Evolutionary conservation across 257 asterid genomes (phyloP).

Genomic region (Gardenia jasminoides): DNA sequence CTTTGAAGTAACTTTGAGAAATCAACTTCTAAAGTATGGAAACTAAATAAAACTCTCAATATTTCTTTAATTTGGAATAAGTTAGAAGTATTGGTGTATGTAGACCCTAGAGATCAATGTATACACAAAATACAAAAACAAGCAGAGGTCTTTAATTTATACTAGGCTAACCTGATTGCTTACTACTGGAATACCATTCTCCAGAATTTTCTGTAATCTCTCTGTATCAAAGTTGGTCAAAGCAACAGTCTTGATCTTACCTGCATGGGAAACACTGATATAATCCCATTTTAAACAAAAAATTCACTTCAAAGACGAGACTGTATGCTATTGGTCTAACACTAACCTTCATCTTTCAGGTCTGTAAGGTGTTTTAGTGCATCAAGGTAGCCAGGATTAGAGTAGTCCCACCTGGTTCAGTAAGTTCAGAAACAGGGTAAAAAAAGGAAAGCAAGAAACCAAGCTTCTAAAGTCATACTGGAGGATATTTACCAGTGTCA

Average conservation of each 20-base stretch:
- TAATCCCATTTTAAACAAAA: constrained; percentile 32
- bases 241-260: constrained; percentile 95
- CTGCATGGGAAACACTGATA: constrained; percentile 49
- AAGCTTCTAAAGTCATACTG: neutral
- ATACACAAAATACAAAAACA: neutral
- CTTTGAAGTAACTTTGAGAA: no score
- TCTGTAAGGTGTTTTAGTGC: constrained; percentile 97
- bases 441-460: neutral
- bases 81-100: no score
- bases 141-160: neutral
- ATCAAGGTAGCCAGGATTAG: constrained; percentile 89
- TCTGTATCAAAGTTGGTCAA: constrained; percentile 93
- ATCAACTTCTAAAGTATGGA: no score
- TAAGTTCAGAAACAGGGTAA: neutral
- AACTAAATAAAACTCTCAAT: no score
- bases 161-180: constrained; percentile 72
- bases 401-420: constrained; percentile 90
- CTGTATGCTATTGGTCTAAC: constrained; percentile 15
- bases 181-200: constrained; percentile 88
- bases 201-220: constrained; percentile 76
- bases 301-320: constrained; percentile 12
- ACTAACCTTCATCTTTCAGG: constrained; percentile 88
- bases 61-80: no score
- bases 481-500: neutral
- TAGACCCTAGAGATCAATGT: neutral